Base-by-base conservation (phyloP, 192 early-diverging fungal genomes). In the Jimgerdemannia lactiflua region DNA sequence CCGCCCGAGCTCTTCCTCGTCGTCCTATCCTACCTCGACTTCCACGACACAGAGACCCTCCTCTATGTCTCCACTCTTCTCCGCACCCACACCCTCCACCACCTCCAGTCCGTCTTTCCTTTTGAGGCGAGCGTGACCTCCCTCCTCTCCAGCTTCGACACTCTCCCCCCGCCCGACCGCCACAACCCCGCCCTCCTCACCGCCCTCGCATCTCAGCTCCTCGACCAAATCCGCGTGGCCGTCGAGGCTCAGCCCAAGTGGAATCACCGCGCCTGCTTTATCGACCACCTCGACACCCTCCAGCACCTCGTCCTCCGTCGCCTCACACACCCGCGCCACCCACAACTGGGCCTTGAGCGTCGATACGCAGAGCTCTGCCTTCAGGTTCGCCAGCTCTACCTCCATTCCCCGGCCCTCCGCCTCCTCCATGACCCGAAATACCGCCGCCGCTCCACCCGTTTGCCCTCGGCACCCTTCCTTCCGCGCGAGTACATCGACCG, bases 371-470 rank as follows among this genome's bases (percentile, higher is more conserved):
- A 59, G 49, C 49, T 59, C 19, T 83, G 81, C 54, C 63, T 83
- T 18, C 40, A 70, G 42, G 65, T 83, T 20, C 69, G 81, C 19
- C n/a, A 71, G 8, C 64, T 74, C 4, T 83, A 83, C 70, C 70
- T 83, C 4, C 81, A 83, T 42, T 74, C 81, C 7, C 43, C 77
- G 3, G 19, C 63, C 54, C 78, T 83, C 14, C 81, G 81, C n/a
- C 70, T 63, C 17, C 49, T 83, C 11, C 81, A 83, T 64, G 81
- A 83, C 65, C 72, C 75, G 77, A 83, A 83, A 83, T 83, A 79
- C 43, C 72, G 78, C 6, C 67, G 81, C 59, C 71, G 81, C 70
- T 79, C 77, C 63, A 83, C 81, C 14, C 79, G 79, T 39, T 65
- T 75, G 19, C 81, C 81, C 4, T 70, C 79, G 42, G 81, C 81